Evolutionary conservation across 2,329 filamentous ascomycete species (phyloP).

Genomic region (Aspergillus intermedius): DNA sequence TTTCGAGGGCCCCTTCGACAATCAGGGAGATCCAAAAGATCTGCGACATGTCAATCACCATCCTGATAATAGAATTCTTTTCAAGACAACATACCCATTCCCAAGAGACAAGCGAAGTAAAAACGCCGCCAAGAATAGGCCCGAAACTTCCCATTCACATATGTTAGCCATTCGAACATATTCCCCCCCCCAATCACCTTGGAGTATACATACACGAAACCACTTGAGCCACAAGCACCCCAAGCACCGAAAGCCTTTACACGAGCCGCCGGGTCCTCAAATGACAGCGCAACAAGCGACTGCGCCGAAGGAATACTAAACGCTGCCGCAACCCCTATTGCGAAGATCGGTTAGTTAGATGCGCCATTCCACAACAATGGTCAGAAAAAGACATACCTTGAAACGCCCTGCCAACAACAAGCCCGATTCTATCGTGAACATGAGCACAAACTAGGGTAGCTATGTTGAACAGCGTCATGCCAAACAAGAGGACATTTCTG

Average conservation of each 20-base stretch:
- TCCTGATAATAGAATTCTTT: no score
- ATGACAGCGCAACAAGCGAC: neutral
- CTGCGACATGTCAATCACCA: neutral
- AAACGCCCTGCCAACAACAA: neutral
- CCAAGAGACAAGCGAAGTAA: neutral
- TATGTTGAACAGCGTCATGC: neutral
- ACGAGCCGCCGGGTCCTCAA: neutral
- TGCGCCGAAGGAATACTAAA: neutral
- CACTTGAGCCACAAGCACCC: neutral
- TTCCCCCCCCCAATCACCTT: no score
- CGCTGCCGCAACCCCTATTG: neutral
- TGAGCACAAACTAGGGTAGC: neutral
- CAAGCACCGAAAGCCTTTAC: neutral
- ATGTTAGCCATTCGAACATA: no score
- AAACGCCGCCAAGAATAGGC: neutral
- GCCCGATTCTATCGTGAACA: neutral
- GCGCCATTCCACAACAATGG: no score
- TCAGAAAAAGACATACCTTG: neutral
- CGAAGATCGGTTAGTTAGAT: neutral
- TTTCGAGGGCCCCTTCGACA: neutral
- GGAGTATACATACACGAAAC: no score
- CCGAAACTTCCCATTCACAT: neutral
- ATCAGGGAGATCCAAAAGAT: slow-evolving; percentile 1
- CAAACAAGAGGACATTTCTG: neutral
- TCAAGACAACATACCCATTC: neutral